phyloP scores from a whole-genome alignment of 73 alveolate genomes.

The Symbiodinium natans region DNA sequence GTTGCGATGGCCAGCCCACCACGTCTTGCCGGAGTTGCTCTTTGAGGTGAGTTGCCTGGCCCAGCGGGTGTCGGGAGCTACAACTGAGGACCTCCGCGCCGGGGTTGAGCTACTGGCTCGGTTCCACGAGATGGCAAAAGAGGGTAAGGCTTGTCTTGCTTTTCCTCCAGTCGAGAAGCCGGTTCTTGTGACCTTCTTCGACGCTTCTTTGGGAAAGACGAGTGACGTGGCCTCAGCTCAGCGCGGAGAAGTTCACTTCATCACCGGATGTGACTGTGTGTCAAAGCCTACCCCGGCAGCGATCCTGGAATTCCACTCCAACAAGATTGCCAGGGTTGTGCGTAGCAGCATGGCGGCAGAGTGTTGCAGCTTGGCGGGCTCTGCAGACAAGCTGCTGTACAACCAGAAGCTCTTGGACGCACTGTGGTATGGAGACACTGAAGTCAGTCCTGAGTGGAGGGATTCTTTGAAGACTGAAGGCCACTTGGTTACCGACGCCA shows the following conservation, averaged over 20 bases:
- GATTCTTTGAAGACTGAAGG: background rate
- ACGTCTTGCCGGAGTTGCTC: conserved; percentile 39
- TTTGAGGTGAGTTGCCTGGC: background rate
- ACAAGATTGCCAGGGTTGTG: conserved; percentile 14
- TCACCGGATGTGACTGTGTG: background rate
- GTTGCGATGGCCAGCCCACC: conserved; percentile 33
- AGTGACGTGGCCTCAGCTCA: background rate
- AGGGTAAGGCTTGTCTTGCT: background rate
- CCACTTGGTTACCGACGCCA: conserved; percentile 35
- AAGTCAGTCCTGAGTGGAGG: background rate
- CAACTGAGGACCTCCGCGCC: background rate
- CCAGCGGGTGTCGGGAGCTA: background rate
- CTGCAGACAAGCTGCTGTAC: background rate
- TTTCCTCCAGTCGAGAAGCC: background rate
- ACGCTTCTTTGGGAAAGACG: conserved; percentile 7
- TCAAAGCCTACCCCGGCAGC: background rate
- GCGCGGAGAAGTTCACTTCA: conserved; percentile 6
- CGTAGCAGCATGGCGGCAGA: conserved; percentile 9
- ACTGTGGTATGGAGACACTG: background rate
- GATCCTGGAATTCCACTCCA: conserved; percentile 17
- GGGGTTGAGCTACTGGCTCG: background rate
- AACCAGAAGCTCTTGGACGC: conserved; percentile 11
- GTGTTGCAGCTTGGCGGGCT: background rate
- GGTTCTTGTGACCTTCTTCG: background rate
- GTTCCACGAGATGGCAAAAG: background rate